Evolutionary conservation across 257 asterid genomes (phyloP).

Genomic region (Striga asiatica): DNA sequence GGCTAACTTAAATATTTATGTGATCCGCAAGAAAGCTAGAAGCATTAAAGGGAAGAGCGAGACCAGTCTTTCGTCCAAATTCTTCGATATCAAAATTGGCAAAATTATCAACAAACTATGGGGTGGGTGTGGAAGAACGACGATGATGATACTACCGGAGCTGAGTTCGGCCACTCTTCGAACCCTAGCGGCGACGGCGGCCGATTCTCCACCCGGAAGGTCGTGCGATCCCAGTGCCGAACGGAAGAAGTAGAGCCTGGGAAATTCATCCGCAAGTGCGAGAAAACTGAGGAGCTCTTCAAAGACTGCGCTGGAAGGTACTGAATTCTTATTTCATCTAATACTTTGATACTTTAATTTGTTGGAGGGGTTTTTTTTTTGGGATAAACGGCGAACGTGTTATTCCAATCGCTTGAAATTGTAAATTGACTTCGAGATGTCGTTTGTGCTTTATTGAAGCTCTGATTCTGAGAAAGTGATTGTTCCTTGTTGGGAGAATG

Average conservation of each 20-base stretch:
- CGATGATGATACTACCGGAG: slow-evolving; percentile 22
- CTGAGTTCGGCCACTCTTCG: slow-evolving; percentile 8
- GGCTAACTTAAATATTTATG: too few species aligned
- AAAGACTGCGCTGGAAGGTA: slow-evolving; percentile 77
- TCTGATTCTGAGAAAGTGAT: neutral
- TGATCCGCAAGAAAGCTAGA: too few species aligned
- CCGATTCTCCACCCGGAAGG: slow-evolving; percentile 49
- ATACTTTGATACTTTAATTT: neutral
- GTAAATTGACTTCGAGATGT: neutral
- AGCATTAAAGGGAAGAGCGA: too few species aligned
- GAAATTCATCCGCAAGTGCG: slow-evolving; percentile 68
- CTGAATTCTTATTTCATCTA: neutral
- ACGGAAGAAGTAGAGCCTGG: slow-evolving; percentile 84
- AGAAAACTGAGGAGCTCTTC: slow-evolving; percentile 62
- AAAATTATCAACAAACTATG: slow-evolving; percentile 23
- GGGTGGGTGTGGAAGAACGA: slow-evolving; percentile 55
- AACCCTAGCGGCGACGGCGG: slow-evolving; percentile 19
- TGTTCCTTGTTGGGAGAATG: too few species aligned
- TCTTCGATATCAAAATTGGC: neutral
- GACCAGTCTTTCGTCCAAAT: neutral
- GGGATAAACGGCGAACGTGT: neutral
- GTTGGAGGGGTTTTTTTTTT: neutral
- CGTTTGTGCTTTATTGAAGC: neutral
- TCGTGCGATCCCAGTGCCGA: slow-evolving; percentile 56
- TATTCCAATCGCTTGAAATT: too few species aligned